These are phyloP conservation scores for Cercospora citrullina DNA, from an alignment of 2,329 filamentous ascomycete species.

Conservation along the genomic window DNA sequence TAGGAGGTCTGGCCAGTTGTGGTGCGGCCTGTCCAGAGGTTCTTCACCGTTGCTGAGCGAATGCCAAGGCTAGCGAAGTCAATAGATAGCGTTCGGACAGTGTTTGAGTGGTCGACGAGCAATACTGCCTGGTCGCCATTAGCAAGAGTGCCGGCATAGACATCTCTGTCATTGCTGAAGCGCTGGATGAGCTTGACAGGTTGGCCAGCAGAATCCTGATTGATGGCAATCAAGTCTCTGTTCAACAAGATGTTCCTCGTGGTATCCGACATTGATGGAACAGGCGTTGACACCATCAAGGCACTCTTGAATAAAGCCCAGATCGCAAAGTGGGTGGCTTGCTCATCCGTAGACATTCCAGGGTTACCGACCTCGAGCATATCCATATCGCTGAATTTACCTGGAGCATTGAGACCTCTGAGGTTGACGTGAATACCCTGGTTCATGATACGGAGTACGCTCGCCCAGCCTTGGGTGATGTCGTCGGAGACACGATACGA, in stretches of 20 bases:
- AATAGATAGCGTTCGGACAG: conserved; percentile 36
- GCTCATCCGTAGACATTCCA: conserved; percentile 35
- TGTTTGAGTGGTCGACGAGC: conserved; percentile 43
- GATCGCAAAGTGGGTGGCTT: conserved; percentile 35
- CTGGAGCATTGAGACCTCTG: conserved; percentile 31
- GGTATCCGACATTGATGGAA: conserved; percentile 23
- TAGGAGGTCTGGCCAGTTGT: conserved; percentile 24
- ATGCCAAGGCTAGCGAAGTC: conserved; percentile 39
- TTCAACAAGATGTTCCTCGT: conserved; percentile 45
- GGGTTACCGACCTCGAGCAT: conserved; percentile 35
- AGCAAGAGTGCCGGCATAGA: conserved; percentile 43
- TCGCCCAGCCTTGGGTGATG: conserved; percentile 35
- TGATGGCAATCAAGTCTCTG: conserved; percentile 57
- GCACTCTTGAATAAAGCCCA: conserved; percentile 37
- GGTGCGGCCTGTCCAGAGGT: conserved; percentile 40
- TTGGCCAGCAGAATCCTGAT: conserved; percentile 57
- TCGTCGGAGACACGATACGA: conserved; percentile 38
- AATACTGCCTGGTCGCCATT: conserved; percentile 40
- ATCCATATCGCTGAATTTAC: conserved; percentile 35
- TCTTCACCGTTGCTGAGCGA: conserved; percentile 38
- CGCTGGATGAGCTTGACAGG: conserved; percentile 53
- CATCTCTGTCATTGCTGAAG: conserved; percentile 43
- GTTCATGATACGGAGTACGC: conserved; percentile 36
- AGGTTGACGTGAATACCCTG: conserved; percentile 35
- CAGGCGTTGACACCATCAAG: conserved; percentile 31